A percentile compares a stretch with the other conserved stretches of the same genome.
These are phyloP conservation scores for Cylindrodendrum hubeiense DNA, from an alignment of 2,329 filamentous ascomycete species.

Conservation along the genomic window DNA sequence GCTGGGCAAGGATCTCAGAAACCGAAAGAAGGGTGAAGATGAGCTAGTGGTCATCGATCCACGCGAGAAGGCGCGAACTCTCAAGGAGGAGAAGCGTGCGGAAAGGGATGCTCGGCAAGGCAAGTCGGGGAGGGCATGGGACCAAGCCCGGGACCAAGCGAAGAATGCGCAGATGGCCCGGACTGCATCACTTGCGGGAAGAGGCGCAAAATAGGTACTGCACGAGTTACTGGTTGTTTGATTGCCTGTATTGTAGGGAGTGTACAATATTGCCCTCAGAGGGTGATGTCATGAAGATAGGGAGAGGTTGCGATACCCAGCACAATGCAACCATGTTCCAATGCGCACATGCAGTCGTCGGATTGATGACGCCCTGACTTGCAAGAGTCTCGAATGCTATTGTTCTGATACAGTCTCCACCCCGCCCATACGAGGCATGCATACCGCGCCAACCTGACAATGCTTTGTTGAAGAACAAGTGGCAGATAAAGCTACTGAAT, in stretches of 20 bases:
- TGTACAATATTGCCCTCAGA: not conserved
- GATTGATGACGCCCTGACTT: constrained; percentile 25
- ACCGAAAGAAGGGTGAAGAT: constrained; percentile 91
- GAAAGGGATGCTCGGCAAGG: constrained; percentile 67
- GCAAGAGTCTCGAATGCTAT: constrained; percentile 27
- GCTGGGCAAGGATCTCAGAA: constrained; percentile 90
- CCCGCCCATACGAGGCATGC: constrained; percentile 16
- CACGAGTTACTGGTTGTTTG: not conserved
- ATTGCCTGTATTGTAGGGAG: not conserved
- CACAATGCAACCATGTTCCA: constrained; percentile 27
- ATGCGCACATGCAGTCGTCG: constrained; percentile 27
- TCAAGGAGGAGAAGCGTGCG: constrained; percentile 74
- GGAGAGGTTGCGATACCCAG: constrained; percentile 37
- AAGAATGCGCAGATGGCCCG: constrained; percentile 69
- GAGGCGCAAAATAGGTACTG: constrained; percentile 63
- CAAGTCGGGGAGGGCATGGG: constrained; percentile 69
- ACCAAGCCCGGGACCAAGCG: constrained; percentile 60
- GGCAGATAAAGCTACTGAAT: not conserved
- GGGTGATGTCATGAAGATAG: constrained; percentile 24
- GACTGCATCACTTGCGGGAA: constrained; percentile 65
- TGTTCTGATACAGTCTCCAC: constrained; percentile 34
- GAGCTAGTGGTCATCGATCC: constrained; percentile 95
- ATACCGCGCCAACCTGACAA: not conserved
- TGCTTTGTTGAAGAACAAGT: not conserved
- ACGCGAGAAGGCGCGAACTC: constrained; percentile 80